Evolutionary conservation across 75 land plant genomes (phyloP).

Genomic region (Adiantum capillusveneris): DNA sequence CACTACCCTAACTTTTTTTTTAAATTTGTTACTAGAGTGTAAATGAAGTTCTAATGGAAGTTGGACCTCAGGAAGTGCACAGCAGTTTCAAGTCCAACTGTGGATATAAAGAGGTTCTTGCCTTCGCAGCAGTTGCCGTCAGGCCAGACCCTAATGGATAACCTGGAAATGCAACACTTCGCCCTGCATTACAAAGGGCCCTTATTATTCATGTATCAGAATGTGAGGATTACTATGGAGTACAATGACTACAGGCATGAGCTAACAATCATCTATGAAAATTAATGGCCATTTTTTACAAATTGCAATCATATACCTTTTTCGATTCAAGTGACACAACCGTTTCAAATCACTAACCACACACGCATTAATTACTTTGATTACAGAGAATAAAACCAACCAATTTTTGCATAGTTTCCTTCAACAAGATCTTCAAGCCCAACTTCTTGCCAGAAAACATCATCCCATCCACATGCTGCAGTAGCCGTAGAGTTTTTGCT

Average conservation of each 20-base stretch:
- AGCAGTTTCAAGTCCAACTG: conserved; percentile 8
- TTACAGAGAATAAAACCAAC: conserved; percentile 14
- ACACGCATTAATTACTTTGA: no score
- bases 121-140: conserved; percentile 81
- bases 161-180: conserved; percentile 94
- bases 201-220: no score
- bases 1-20: no score
- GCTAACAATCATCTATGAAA: no score
- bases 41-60: background rate
- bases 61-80: conserved; percentile 1
- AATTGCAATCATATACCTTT: no score
- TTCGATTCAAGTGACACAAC: no score
- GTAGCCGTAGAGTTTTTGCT: conserved; percentile 51
- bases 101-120: conserved; percentile 35
- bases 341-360: no score
- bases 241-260: no score
- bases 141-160: conserved; percentile 92
- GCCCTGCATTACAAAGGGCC: conserved; percentile 37
- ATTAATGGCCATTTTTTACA: no score
- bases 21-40: background rate
- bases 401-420: conserved; percentile 93
- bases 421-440: conserved; percentile 94
- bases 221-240: no score
- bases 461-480: conserved; percentile 99
- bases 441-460: conserved; percentile 96